Conservation (phyloP, 2,329 filamentous ascomycete species). For the Colletotrichum tropicicola region DNA sequence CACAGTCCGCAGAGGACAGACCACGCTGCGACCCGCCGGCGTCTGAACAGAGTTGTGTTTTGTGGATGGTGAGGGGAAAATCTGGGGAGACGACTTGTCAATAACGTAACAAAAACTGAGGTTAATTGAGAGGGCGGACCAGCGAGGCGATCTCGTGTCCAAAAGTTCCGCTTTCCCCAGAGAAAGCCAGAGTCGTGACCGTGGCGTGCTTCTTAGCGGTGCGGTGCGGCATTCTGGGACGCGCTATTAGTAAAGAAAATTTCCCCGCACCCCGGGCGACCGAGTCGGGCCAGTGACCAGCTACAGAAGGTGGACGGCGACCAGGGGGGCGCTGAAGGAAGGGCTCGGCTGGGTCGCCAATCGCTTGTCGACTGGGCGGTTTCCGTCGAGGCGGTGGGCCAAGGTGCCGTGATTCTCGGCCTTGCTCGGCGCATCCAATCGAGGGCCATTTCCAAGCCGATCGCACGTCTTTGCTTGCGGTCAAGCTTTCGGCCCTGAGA, state of each 20-base stretch:
- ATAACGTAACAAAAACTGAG: conserved; percentile 25
- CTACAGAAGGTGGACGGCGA: background rate
- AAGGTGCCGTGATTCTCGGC: conserved; percentile 22
- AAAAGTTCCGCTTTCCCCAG: conserved; percentile 20
- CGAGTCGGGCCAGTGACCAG: background rate
- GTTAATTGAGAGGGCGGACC: background rate
- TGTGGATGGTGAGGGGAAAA: conserved; percentile 27
- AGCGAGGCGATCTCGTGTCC: background rate
- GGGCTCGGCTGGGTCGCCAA: conserved; percentile 22
- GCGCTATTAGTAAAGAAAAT: conserved; percentile 9
- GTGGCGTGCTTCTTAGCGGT: background rate
- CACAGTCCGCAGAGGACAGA: background rate
- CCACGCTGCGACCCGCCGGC: conserved; percentile 11
- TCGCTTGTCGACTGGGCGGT: conserved; percentile 5
- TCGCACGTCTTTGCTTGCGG: conserved; percentile 8
- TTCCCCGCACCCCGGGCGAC: conserved; percentile 4
- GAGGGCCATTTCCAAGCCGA: conserved; percentile 2
- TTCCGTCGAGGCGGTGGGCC: conserved; percentile 12
- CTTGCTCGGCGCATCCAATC: conserved; percentile 14
- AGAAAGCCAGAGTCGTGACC: background rate
- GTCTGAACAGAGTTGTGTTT: conserved; percentile 21
- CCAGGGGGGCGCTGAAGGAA: conserved; percentile 1
- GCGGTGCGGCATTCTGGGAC: background rate
- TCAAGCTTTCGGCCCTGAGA: conserved; percentile 21
- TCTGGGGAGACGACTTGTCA: conserved; percentile 11